phyloP scores from a whole-genome alignment of 2,329 filamentous ascomycete species.

The Periglandula ipomoeae region DNA sequence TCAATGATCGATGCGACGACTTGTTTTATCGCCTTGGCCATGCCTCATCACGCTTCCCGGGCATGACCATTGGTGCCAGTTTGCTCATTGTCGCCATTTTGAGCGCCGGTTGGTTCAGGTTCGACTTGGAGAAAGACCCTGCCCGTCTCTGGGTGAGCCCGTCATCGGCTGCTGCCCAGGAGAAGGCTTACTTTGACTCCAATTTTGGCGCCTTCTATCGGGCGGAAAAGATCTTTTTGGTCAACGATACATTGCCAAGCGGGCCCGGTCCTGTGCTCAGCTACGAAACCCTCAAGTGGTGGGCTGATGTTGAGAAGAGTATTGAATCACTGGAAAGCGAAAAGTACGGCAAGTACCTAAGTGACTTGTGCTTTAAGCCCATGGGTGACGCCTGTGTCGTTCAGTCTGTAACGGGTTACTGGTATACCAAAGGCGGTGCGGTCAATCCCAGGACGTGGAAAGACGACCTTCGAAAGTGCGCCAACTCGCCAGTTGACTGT shows the following conservation, averaged over 20 bases:
- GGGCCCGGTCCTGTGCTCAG: conserved; percentile 69
- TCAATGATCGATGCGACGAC: conserved; percentile 76
- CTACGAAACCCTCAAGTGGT: conserved; percentile 86
- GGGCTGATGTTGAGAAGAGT: conserved; percentile 80
- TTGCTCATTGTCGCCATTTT: conserved; percentile 68
- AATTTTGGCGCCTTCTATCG: conserved; percentile 96
- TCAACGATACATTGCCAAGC: conserved; percentile 66
- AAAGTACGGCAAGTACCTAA: conserved; percentile 57
- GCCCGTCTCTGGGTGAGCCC: conserved; percentile 96
- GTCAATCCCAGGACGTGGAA: conserved; percentile 52
- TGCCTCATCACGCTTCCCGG: conserved; percentile 73
- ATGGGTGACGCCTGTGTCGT: conserved; percentile 83
- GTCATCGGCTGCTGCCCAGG: conserved; percentile 77
- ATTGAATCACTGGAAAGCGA: conserved; percentile 64
- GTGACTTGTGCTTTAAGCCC: conserved; percentile 91
- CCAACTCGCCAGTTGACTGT: conserved; percentile 72
- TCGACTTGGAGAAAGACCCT: conserved; percentile 83
- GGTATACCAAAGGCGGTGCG: conserved; percentile 46
- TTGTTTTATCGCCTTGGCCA: conserved; percentile 76
- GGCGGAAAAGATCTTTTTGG: conserved; percentile 84
- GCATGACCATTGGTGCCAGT: conserved; percentile 68
- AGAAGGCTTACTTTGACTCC: conserved; percentile 87
- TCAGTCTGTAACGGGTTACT: conserved; percentile 88
- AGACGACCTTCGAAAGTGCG: conserved; percentile 61
- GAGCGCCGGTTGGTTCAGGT: conserved; percentile 80